A percentile compares a stretch with the other conserved stretches of the same genome.
phyloP scores from a whole-genome alignment of 345 rosid species.

The Crucihimalaya himalaica region DNA sequence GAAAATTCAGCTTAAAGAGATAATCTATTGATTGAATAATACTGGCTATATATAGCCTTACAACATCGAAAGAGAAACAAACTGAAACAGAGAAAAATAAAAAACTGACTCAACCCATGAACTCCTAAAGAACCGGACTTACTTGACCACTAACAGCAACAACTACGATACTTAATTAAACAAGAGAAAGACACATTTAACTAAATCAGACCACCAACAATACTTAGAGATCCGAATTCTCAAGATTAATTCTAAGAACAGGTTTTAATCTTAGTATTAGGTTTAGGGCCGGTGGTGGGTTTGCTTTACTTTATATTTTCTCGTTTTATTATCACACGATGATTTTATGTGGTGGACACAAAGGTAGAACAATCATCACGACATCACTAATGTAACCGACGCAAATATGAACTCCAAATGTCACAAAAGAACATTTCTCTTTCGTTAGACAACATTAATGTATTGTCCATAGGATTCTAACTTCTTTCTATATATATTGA shows the following conservation, averaged over 20 bases:
- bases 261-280: background rate
- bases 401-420: conserved; percentile 12
- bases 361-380: background rate
- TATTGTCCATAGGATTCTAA: conserved; percentile 29
- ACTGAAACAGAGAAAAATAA: too few relatives aligned
- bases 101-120: too few relatives aligned
- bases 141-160: too few relatives aligned
- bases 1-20: too few relatives aligned
- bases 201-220: too few relatives aligned
- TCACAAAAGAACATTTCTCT: conserved; percentile 14
- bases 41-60: too few relatives aligned
- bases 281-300: background rate
- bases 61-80: too few relatives aligned
- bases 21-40: too few relatives aligned
- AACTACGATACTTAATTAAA: too few relatives aligned
- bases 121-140: too few relatives aligned
- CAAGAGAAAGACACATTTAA: too few relatives aligned
- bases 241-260: conserved; percentile 38
- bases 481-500: background rate
- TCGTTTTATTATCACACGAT: background rate
- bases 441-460: conserved; percentile 34
- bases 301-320: background rate
- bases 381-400: conserved; percentile 1
- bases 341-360: background rate
- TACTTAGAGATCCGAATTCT: conserved; percentile 67